phyloP scores from a whole-genome alignment of 2,329 filamentous ascomycete species.

The Colletotrichum sp. region DNA sequence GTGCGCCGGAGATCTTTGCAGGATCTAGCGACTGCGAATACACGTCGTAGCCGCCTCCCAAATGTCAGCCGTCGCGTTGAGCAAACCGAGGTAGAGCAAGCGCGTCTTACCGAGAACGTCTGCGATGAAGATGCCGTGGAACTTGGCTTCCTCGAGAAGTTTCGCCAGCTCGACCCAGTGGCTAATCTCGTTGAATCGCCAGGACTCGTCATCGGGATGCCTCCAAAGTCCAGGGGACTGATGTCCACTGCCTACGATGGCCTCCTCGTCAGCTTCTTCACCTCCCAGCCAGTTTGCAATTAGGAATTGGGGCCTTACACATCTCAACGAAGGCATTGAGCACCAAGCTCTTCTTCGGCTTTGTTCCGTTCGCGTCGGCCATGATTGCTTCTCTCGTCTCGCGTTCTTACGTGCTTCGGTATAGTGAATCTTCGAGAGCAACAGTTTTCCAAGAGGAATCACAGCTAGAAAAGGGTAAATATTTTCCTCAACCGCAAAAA shows the following conservation, averaged over 20 bases:
- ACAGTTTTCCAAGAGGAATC: too few relatives aligned
- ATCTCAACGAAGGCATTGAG: conserved; percentile 49
- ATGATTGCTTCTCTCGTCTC: neutral
- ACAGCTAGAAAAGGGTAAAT: neutral
- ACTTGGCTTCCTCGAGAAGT: conserved; percentile 64
- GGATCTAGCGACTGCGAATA: conserved; percentile 67
- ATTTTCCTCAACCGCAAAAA: neutral
- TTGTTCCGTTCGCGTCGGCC: conserved; percentile 4
- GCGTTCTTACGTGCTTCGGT: neutral
- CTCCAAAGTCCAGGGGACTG: conserved; percentile 58
- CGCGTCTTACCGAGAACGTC: conserved; percentile 59
- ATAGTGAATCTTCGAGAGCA: neutral
- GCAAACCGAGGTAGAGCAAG: neutral
- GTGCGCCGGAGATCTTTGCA: conserved; percentile 66
- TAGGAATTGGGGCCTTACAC: conserved; percentile 27
- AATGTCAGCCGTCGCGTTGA: neutral
- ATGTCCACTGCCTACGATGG: conserved; percentile 42
- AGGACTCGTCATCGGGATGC: conserved; percentile 68
- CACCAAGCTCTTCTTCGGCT: conserved; percentile 42
- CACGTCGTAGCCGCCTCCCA: conserved; percentile 68
- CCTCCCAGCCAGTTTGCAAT: neutral
- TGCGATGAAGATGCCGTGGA: conserved; percentile 71
- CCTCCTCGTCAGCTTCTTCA: neutral
- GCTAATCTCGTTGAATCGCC: conserved; percentile 63
- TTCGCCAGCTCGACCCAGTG: conserved; percentile 68